phyloP scores from a whole-genome alignment of 2,329 filamentous ascomycete genomes.

The Cladosporium velox region DNA sequence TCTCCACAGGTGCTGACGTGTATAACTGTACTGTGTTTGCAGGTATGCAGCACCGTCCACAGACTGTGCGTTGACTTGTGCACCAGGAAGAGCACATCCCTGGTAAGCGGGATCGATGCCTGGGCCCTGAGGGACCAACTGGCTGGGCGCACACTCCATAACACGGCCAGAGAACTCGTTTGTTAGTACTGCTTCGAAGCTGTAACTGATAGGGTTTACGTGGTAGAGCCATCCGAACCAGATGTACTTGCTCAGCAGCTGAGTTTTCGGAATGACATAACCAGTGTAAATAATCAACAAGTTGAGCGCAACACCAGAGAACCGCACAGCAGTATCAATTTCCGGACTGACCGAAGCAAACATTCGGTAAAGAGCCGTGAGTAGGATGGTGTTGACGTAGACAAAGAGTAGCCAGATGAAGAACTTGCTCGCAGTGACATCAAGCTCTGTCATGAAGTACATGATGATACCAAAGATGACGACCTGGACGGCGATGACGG shows the following conservation, averaged over 20 bases:
- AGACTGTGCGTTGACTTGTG: slow-evolving; percentile 51
- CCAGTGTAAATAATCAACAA: slow-evolving; percentile 65
- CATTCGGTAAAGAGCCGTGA: slow-evolving; percentile 67
- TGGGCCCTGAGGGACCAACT: slow-evolving; percentile 63
- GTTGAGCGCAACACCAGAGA: slow-evolving; percentile 64
- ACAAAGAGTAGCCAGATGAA: slow-evolving; percentile 67
- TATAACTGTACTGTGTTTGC: slow-evolving; percentile 57
- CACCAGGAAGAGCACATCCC: slow-evolving; percentile 64
- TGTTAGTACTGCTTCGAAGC: slow-evolving; percentile 66
- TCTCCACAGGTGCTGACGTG: slow-evolving; percentile 62
- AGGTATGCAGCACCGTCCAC: slow-evolving; percentile 60
- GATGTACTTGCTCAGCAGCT: slow-evolving; percentile 59
- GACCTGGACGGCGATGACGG: slow-evolving; percentile 60
- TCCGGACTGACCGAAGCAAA: slow-evolving; percentile 64
- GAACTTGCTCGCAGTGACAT: slow-evolving; percentile 63
- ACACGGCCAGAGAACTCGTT: slow-evolving; percentile 63
- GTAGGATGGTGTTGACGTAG: slow-evolving; percentile 62
- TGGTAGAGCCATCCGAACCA: slow-evolving; percentile 67
- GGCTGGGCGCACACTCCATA: slow-evolving; percentile 60
- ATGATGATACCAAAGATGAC: slow-evolving; percentile 63
- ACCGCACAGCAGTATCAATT: slow-evolving; percentile 67
- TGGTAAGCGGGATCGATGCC: slow-evolving; percentile 58
- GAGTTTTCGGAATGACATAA: slow-evolving; percentile 67
- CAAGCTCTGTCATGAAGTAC: slow-evolving; percentile 65
- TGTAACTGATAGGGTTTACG: slow-evolving; percentile 57